These are phyloP conservation scores for Allium fistulosum DNA, from an alignment of 106 monocot species.

Conservation along the genomic window DNA sequence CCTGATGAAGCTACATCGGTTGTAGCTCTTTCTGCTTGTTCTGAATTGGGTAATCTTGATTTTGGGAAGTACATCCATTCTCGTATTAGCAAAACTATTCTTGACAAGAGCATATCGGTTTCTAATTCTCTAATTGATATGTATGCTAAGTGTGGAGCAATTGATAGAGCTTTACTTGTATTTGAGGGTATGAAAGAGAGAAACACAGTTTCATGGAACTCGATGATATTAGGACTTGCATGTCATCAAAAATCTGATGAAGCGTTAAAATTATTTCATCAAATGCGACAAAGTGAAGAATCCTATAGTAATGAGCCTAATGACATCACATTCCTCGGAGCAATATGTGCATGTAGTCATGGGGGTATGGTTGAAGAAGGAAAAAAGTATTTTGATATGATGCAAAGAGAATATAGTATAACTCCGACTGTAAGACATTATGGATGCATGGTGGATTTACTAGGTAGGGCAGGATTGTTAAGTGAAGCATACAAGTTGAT, in stretches of 20 bases:
- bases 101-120: constrained; percentile 11
- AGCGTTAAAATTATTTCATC: constrained; percentile 32
- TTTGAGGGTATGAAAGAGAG: constrained; percentile 42
- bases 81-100: neutral
- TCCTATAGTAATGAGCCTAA: constrained; percentile 26
- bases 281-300: constrained; percentile 12
- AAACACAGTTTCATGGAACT: constrained; percentile 54
- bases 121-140: constrained; percentile 57
- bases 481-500: constrained; percentile 42
- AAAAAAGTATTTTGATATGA: constrained; percentile 24
- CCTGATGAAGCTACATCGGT: constrained; percentile 48
- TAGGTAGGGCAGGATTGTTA: constrained; percentile 42
- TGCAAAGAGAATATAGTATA: constrained; percentile 26
- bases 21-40: constrained; percentile 43
- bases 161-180: constrained; percentile 22
- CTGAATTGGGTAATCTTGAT: constrained; percentile 37
- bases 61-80: constrained; percentile 38
- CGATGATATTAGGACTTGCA: constrained; percentile 52
- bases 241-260: constrained; percentile 31
- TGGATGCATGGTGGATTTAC: constrained; percentile 59
- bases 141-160: constrained; percentile 61
- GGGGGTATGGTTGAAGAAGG: constrained; percentile 51
- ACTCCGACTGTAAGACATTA: constrained; percentile 35
- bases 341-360: constrained; percentile 48
- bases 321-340: constrained; percentile 52